Evolutionary conservation across 2,329 filamentous ascomycete species (phyloP).

Genomic region (Hortaea sp.): DNA sequence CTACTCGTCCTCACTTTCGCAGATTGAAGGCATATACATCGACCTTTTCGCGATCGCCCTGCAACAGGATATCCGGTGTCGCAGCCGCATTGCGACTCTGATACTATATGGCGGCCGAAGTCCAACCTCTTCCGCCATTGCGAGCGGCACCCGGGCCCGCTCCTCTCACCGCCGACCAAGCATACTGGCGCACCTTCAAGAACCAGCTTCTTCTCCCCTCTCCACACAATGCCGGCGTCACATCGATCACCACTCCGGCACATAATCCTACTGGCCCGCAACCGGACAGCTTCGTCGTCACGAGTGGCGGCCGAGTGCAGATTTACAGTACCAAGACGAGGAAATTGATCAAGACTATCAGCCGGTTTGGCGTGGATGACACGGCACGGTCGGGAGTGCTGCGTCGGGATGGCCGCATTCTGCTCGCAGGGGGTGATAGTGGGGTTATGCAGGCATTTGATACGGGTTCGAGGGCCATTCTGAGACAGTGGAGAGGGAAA

Average conservation of each 20-base stretch:
- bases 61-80: too few relatives aligned
- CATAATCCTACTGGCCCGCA: slow-evolving; percentile 25
- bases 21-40: too few relatives aligned
- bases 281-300: slow-evolving; percentile 75
- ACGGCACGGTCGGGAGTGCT: slow-evolving; percentile 84
- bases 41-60: too few relatives aligned
- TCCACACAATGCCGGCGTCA: slow-evolving; percentile 80
- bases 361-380: slow-evolving; percentile 69
- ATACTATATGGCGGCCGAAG: slow-evolving; percentile 69
- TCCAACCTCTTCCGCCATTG: slow-evolving; percentile 67
- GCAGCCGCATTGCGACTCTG: not conserved
- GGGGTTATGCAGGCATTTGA: slow-evolving; percentile 95
- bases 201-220: slow-evolving; percentile 84
- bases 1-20: too few relatives aligned
- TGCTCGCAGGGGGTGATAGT: slow-evolving; percentile 84
- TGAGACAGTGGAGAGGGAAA: slow-evolving; percentile 73
- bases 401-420: slow-evolving; percentile 73
- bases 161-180: slow-evolving; percentile 79
- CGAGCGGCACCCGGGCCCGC: slow-evolving; percentile 76
- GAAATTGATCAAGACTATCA: slow-evolving; percentile 87
- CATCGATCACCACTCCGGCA: slow-evolving; percentile 55
- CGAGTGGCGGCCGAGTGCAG: slow-evolving; percentile 86
- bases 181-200: slow-evolving; percentile 93
- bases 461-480: slow-evolving; percentile 74
- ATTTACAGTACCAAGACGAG: slow-evolving; percentile 87